Base-by-base conservation (phyloP, 306 rosid species). In the Prunus mongolica region DNA sequence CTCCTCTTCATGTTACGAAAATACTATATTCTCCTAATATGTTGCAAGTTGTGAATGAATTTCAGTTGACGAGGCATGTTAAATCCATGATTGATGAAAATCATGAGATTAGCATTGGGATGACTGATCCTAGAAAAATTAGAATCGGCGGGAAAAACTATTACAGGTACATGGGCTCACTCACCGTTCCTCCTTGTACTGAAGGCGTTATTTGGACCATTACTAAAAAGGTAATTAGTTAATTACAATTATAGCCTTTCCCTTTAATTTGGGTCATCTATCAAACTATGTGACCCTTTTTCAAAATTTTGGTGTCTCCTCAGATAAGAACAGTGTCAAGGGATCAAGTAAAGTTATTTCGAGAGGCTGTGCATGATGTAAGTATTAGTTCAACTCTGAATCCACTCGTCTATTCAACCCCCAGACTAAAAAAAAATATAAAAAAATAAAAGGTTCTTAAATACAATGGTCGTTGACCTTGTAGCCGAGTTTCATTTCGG, bases 161-260 rank as follows among this genome's bases (percentile, higher is more conserved):
- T 20, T 84, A 77, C 15, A 73, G 77, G 73, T 84, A 84, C 15
- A 70, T 78, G 74, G 85, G 88, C 10, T 84, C 88, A 34, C 77
- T 84, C 32, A 84, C 85, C 12, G 79, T 79, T 49, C 83, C 85
- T 69, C 85, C 88, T 12, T 84, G 84, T 19, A 50, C 80, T 5
- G 80, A 84, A 73, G 78, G 80, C 3, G 84, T 84, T 47, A 76
- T 75, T 71, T 84, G 88, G 88, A 84, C 78, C 19, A 32, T 32
- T 7, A 32, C 38, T 5, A 32, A 32, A 32, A 32, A 32, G 38
- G 38, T 32, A 50, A 50, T 5, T 50, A 15, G 0, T 4, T 50
- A 15, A 15, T 15, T 19, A 50, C 8, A 3, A 6, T 6, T 50
- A 19, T 18, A 18, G 20, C 60, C 60, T 8, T 55, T 55, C 22